phyloP scores from a whole-genome alignment of 148 eudicot genomes.

The Vaccinium macrocarpon region DNA sequence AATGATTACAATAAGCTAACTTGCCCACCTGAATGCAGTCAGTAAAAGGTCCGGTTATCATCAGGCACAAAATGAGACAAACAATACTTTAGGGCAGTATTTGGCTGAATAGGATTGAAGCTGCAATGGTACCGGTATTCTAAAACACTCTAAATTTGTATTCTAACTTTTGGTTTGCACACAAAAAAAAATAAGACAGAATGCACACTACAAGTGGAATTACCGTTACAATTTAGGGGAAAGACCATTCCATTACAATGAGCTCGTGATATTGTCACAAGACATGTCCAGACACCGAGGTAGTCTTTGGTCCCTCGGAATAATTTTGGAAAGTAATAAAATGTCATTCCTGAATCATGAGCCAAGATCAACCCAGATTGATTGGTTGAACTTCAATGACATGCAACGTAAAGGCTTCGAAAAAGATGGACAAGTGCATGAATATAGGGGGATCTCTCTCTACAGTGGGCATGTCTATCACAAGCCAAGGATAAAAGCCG shows the following conservation, averaged over 20 bases:
- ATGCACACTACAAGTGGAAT: neutral
- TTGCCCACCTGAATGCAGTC: constrained; percentile 6
- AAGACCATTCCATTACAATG: neutral
- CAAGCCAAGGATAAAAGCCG: neutral
- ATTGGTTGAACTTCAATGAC: neutral
- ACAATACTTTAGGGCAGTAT: neutral
- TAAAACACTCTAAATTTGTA: neutral
- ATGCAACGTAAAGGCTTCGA: neutral
- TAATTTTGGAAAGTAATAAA: neutral
- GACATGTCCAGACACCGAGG: neutral
- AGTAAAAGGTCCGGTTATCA: neutral
- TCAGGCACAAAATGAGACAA: neutral
- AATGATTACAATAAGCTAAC: neutral
- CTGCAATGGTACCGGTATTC: neutral
- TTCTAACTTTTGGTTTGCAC: neutral
- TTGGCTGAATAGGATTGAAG: neutral
- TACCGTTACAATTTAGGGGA: neutral
- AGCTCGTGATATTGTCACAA: neutral
- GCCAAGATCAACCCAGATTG: constrained; percentile 3
- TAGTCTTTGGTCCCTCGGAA: neutral
- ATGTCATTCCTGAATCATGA: neutral
- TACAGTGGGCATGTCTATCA: neutral
- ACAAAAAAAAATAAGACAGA: neutral
- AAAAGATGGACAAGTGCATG: neutral
- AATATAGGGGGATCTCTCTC: neutral